phyloP scores from a whole-genome alignment of 2,329 filamentous ascomycete genomes.

The Diaporthe vexans region DNA sequence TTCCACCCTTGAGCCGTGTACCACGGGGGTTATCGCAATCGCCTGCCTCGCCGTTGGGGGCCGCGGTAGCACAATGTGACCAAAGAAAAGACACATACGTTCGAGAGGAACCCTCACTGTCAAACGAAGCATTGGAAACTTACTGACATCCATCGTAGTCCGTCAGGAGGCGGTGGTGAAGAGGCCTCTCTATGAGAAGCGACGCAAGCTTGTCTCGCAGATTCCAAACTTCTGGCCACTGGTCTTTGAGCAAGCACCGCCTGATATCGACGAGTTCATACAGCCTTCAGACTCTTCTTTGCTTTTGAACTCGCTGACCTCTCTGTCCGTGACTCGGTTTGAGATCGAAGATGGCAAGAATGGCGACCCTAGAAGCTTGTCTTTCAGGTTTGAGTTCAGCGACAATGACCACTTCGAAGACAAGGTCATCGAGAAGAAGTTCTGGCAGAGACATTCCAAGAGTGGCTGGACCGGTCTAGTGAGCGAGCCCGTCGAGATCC shows the following conservation, averaged over 20 bases:
- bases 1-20: neutral
- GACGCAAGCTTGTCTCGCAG: constrained; percentile 76
- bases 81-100: neutral
- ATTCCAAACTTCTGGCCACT: constrained; percentile 96
- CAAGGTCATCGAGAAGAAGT: constrained; percentile 87
- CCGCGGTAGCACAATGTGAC: neutral
- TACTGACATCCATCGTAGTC: constrained; percentile 62
- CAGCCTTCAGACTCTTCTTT: constrained; percentile 83
- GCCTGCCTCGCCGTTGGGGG: neutral
- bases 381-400: constrained; percentile 82
- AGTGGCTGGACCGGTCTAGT: constrained; percentile 83
- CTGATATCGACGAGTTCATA: constrained; percentile 90
- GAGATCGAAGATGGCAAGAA: constrained; percentile 74
- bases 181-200: constrained; percentile 81
- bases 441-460: constrained; percentile 82
- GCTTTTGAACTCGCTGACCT: constrained; percentile 76
- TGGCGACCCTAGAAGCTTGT: constrained; percentile 85
- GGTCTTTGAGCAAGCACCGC: constrained; percentile 88
- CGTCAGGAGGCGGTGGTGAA: constrained; percentile 79
- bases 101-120: neutral
- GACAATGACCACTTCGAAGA: constrained; percentile 88
- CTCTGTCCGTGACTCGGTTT: constrained; percentile 82
- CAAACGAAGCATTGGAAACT: neutral
- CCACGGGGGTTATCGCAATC: neutral
- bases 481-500: constrained; percentile 88